Conservation (phyloP, 192 early-diverging fungal species). For the Spinellus fusiger region DNA sequence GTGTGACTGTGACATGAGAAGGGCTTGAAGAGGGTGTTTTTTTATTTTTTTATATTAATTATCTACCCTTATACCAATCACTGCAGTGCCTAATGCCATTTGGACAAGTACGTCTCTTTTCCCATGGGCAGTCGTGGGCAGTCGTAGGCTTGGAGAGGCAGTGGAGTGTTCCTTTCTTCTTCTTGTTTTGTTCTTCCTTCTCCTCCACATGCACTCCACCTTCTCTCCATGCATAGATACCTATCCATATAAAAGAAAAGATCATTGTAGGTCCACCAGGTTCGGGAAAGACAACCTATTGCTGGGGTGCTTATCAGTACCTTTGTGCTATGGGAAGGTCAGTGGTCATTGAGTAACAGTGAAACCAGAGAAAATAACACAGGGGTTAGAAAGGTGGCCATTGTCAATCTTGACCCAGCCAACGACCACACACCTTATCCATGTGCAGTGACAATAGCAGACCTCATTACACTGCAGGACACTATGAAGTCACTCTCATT, state of each 20-base stretch:
- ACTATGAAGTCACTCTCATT: constrained; percentile 84
- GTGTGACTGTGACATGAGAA: too few relatives aligned
- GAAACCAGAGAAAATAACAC: background rate
- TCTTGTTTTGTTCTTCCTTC: background rate
- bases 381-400: constrained; percentile 56
- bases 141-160: too few relatives aligned
- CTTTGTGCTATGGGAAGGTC: constrained; percentile 68
- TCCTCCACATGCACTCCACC: background rate
- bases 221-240: background rate
- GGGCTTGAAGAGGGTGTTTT: too few relatives aligned
- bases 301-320: constrained; percentile 85
- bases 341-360: too few relatives aligned
- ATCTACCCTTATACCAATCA: too few relatives aligned
- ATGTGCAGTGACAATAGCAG: constrained; percentile 75
- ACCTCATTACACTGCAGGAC: constrained; percentile 91
- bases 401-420: constrained; percentile 99
- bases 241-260: constrained; percentile 26
- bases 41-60: too few relatives aligned
- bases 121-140: too few relatives aligned
- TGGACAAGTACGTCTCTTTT: constrained; percentile 19
- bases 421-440: constrained; percentile 85
- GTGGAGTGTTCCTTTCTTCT: too few relatives aligned
- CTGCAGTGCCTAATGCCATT: constrained; percentile 20
- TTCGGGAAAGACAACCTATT: constrained; percentile 95
- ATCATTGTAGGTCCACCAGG: constrained; percentile 93